Conservation (phyloP, 2,329 filamentous ascomycete species). For the Sclerotinia glacialis region DNA sequence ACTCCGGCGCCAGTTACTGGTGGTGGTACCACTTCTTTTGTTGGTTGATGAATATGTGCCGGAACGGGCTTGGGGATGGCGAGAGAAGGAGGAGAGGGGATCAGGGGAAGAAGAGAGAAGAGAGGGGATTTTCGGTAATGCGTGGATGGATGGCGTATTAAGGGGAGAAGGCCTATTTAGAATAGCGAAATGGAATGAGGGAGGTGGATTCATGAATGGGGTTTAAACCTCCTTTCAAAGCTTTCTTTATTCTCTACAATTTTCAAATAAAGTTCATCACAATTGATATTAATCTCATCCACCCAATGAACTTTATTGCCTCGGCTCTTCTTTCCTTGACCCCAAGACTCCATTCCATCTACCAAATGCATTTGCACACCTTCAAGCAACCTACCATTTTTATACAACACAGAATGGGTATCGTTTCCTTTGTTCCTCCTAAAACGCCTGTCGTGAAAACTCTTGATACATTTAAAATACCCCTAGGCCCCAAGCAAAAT, state of each 20-base stretch:
- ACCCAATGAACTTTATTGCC: background rate
- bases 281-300: too few relatives aligned
- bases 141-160: background rate
- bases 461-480: conserved; percentile 20
- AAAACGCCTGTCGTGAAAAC: conserved; percentile 27
- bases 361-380: conserved; percentile 9
- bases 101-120: background rate
- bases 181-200: background rate
- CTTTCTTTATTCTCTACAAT: too few relatives aligned
- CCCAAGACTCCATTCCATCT: conserved; percentile 2
- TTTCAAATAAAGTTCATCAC: too few relatives aligned
- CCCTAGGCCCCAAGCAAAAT: conserved; percentile 45
- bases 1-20: background rate
- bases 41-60: background rate
- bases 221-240: background rate
- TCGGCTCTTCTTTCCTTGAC: conserved; percentile 3
- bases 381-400: conserved; percentile 4
- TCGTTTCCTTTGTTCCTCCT: conserved; percentile 26
- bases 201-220: background rate
- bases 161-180: background rate
- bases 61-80: background rate
- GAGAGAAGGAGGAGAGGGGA: too few relatives aligned
- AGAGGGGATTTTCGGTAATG: conserved; percentile 4
- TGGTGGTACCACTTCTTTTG: background rate
- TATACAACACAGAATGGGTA: conserved; percentile 27